These are phyloP conservation scores for Croton laevigatus DNA, from an alignment of 441 rosid genomes.

Conservation along the genomic window DNA sequence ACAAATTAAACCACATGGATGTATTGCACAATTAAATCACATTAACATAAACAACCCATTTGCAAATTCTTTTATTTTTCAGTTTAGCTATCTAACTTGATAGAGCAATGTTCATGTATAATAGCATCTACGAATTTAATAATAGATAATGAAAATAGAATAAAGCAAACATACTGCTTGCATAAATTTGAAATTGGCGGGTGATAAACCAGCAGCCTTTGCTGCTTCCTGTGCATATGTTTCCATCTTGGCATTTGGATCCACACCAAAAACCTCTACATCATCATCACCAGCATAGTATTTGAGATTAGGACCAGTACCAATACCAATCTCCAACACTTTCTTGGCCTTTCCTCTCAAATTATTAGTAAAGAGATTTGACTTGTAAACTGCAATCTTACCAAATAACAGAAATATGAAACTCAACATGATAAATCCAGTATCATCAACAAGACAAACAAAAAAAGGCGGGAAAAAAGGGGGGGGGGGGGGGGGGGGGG, in stretches of 20 bases:
- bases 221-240: constrained; percentile 72
- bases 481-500: too few species aligned
- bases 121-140: background rate
- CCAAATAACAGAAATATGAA: background rate
- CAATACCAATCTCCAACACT: constrained; percentile 83
- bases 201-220: constrained; percentile 55
- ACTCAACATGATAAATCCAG: too few species aligned
- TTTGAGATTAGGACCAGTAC: constrained; percentile 83
- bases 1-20: background rate
- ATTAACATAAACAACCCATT: background rate
- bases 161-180: constrained; percentile 47
- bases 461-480: background rate
- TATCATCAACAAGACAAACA: background rate
- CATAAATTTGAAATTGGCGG: constrained; percentile 52
- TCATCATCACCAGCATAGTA: constrained; percentile 52
- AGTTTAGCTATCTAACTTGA: background rate
- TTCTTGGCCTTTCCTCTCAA: constrained; percentile 61
- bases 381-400: constrained; percentile 67
- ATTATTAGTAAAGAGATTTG: constrained; percentile 42
- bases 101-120: background rate
- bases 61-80: background rate
- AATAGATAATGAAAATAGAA: background rate
- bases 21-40: background rate
- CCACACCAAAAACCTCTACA: constrained; percentile 62
- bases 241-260: constrained; percentile 77